Evolutionary conservation across 768 basidiomycete species (phyloP), one percentile per base, ranked within the genome.

Genomic region (Tylopilus sp.): DNA sequence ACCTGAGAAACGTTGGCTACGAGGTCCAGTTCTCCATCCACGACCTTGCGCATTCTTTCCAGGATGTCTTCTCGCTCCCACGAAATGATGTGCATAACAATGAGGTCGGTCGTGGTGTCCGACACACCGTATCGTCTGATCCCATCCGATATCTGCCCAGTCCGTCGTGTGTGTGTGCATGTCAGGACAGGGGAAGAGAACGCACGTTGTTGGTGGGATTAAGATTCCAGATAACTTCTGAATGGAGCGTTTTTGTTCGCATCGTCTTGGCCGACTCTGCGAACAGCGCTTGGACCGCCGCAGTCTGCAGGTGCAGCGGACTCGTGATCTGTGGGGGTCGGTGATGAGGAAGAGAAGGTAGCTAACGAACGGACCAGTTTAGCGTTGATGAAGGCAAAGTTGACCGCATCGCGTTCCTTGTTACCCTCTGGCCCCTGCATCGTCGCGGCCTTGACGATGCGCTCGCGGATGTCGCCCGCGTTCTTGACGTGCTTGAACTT

Each of bases 381-480:
- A 20, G 90, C 91, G 65, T 98, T 88, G 62, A 98, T 75, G 69
- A 98, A 98, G 0, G 89, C 88, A 71, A 90, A 97, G 61, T 94
- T 91, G 58, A 97, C 79, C n/a, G 80, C 79, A 25, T 81, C 81
- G 46, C 91, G 79, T 60, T 90, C 87, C 13, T 57, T 60, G 23
- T 89, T 81, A 18, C 91, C 91, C 7, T 77, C 75, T 1, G 66
- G 67, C 0, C 85, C 88, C 17, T 73, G 66, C 39, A 80, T 69
- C 10, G 75, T 78, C 3, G 90, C 79, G 0, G 93, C 93, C 6
- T 72, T 71, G 44, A 95, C 75, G 43, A 98, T 84, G 2, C 88
- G 78, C 38, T 73, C 68, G 22, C 86, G 76, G 21, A 97, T 71
- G 0, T 69, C 70, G 0, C 75, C 71, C 0, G 86, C 77, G 60